Evolutionary conservation across 1,139 yeast genomes (phyloP).

Genomic region (Protomyces inouyei): DNA sequence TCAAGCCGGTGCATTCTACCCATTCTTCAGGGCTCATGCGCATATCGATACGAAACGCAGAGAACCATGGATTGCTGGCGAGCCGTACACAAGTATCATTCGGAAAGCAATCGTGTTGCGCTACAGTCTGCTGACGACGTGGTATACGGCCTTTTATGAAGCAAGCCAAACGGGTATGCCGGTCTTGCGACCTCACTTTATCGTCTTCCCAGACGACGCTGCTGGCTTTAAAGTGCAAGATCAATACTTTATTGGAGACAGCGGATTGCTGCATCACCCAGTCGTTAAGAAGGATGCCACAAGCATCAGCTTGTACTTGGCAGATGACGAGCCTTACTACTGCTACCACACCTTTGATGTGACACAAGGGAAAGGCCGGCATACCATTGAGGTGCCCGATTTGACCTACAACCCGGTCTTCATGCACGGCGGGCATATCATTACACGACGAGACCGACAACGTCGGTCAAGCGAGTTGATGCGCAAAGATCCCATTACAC

Average conservation of each 20-base stretch:
- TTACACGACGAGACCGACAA: slow-evolving; percentile 62
- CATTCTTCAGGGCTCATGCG: slow-evolving; percentile 94
- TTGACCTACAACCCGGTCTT: slow-evolving; percentile 66
- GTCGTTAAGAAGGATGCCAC: slow-evolving; percentile 56
- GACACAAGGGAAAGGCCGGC: slow-evolving; percentile 42
- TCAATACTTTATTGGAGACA: slow-evolving; percentile 70
- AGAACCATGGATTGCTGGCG: slow-evolving; percentile 86
- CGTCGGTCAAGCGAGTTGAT: slow-evolving; percentile 76
- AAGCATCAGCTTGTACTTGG: slow-evolving; percentile 52
- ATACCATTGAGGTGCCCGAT: slow-evolving; percentile 46
- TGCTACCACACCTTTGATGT: slow-evolving; percentile 56
- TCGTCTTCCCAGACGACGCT: slow-evolving; percentile 53
- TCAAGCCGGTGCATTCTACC: slow-evolving; percentile 92
- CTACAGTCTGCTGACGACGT: slow-evolving; percentile 67
- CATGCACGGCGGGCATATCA: slow-evolving; percentile 71
- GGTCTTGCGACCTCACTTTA: slow-evolving; percentile 65
- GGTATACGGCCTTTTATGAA: slow-evolving; percentile 75
- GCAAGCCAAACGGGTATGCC: slow-evolving; percentile 62
- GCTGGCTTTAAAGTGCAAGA: slow-evolving; percentile 64
- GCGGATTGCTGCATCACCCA: slow-evolving; percentile 78
- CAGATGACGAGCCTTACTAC: slow-evolving; percentile 52
- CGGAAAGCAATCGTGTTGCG: slow-evolving; percentile 68
- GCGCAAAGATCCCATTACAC: slow-evolving; percentile 76
- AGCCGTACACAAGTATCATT: slow-evolving; percentile 62
- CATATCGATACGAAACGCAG: slow-evolving; percentile 88